Conservation (phyloP, 108 stramenopile species). For the Chaetoceros tenuissimus region DNA sequence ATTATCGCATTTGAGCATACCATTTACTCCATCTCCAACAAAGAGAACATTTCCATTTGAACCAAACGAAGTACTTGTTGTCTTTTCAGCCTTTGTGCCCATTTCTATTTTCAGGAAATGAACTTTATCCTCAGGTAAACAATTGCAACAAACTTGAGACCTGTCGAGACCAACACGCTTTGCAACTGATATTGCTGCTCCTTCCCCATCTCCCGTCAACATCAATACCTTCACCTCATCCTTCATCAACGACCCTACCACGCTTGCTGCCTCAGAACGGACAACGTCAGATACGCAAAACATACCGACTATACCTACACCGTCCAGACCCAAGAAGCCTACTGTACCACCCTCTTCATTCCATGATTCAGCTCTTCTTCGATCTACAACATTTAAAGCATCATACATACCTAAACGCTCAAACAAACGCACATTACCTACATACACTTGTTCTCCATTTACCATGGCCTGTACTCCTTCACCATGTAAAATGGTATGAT, state of each 20-base stretch:
- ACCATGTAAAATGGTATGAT: conserved; percentile 72
- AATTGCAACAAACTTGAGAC: conserved; percentile 39
- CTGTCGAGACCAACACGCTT: conserved; percentile 53
- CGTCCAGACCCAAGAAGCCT: conserved; percentile 72
- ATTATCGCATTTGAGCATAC: too few relatives aligned
- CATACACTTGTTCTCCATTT: conserved; percentile 43
- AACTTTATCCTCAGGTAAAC: conserved; percentile 78
- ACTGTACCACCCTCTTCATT: conserved; percentile 60
- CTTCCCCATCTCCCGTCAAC: conserved; percentile 94
- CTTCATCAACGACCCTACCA: conserved; percentile 33
- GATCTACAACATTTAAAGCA: conserved; percentile 14
- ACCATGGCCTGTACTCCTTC: conserved; percentile 69
- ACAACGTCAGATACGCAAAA: conserved; percentile 69
- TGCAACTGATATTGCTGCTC: conserved; percentile 85
- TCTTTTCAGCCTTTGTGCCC: too few relatives aligned
- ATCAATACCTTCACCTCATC: conserved; percentile 77
- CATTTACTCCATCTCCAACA: conserved; percentile 94
- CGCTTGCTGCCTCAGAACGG: conserved; percentile 53
- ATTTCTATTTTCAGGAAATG: conserved; percentile 56
- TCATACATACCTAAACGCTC: conserved; percentile 49
- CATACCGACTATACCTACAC: conserved; percentile 60
- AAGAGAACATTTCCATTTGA: conserved; percentile 25
- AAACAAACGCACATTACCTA: conserved; percentile 73
- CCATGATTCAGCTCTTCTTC: conserved; percentile 35
- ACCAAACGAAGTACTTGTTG: conserved; percentile 3